Conservation (phyloP, 805 yeast genomes). For the Starmerella powellii region DNA sequence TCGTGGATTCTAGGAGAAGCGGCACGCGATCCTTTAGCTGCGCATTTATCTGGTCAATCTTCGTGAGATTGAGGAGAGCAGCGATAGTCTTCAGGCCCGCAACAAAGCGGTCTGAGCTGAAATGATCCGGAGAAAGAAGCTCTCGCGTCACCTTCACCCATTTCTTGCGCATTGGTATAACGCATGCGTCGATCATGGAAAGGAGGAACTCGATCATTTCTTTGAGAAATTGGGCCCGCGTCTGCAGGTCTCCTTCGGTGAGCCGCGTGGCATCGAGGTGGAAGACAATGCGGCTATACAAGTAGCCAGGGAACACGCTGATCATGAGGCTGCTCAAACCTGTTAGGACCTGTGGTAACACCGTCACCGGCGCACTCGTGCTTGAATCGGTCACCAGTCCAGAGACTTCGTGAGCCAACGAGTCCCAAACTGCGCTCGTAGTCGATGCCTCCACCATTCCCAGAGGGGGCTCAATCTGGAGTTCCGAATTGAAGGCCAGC, state of each 20-base stretch:
- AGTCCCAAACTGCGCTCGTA: conserved; percentile 50
- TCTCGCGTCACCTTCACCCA: conserved; percentile 76
- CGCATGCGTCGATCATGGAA: conserved; percentile 67
- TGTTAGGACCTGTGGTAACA: conserved; percentile 58
- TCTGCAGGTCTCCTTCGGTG: conserved; percentile 44
- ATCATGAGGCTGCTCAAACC: conserved; percentile 69
- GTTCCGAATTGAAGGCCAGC: conserved; percentile 78
- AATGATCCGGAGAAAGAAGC: conserved; percentile 38
- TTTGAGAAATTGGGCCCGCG: conserved; percentile 35
- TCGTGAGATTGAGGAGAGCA: conserved; percentile 84
- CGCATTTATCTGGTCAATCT: conserved; percentile 87
- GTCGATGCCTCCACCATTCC: not conserved
- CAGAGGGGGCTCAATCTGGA: conserved; percentile 37
- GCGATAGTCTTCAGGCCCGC: conserved; percentile 69
- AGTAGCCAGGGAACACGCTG: conserved; percentile 65
- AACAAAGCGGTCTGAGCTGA: conserved; percentile 43
- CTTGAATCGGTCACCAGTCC: conserved; percentile 44
- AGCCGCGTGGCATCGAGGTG: conserved; percentile 72
- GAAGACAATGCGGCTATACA: conserved; percentile 51
- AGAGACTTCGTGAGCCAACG: conserved; percentile 83
- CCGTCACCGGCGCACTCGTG: conserved; percentile 21
- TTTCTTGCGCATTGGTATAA: conserved; percentile 90
- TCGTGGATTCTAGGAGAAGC: conserved; percentile 71
- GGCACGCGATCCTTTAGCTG: conserved; percentile 81
- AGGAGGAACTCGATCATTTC: conserved; percentile 33